These are phyloP conservation scores for Immersiporthe knoxdaviesiana DNA, from an alignment of 2,329 filamentous ascomycete species.

Conservation along the genomic window DNA sequence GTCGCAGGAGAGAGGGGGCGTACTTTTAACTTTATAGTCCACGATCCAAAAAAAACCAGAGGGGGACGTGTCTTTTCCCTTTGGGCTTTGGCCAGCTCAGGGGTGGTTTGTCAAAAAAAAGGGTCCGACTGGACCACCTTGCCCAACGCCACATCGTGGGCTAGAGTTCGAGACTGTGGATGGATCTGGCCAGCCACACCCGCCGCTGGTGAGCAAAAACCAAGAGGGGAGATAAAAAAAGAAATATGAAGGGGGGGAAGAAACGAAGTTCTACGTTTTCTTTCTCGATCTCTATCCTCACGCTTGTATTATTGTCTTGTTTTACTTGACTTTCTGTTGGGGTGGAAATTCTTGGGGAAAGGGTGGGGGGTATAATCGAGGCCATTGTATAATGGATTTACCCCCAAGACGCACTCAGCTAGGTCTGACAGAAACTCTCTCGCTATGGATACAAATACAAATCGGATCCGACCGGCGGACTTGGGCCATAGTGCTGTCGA, in stretches of 20 bases:
- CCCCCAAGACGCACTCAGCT: no score
- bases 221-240: not conserved
- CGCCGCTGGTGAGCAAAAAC: not conserved
- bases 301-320: no score
- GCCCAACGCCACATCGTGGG: slow-evolving; percentile 10
- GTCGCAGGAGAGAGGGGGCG: not conserved
- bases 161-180: not conserved
- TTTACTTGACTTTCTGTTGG: no score
- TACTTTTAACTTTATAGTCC: not conserved
- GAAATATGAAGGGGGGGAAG: not conserved
- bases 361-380: no score
- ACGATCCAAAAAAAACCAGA: not conserved
- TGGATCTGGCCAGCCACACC: not conserved
- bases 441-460: not conserved
- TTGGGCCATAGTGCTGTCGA: not conserved
- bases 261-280: no score
- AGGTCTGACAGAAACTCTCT: no score
- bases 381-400: no score
- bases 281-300: no score
- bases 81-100: not conserved
- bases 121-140: slow-evolving; percentile 13
- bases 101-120: not conserved
- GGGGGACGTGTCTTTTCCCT: no score
- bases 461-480: no score
- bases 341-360: no score